A percentile compares a stretch with the other conserved stretches of the same genome.
phyloP scores from a whole-genome alignment of 2,329 filamentous ascomycete genomes.

The Pestalotiopsis sp. region DNA sequence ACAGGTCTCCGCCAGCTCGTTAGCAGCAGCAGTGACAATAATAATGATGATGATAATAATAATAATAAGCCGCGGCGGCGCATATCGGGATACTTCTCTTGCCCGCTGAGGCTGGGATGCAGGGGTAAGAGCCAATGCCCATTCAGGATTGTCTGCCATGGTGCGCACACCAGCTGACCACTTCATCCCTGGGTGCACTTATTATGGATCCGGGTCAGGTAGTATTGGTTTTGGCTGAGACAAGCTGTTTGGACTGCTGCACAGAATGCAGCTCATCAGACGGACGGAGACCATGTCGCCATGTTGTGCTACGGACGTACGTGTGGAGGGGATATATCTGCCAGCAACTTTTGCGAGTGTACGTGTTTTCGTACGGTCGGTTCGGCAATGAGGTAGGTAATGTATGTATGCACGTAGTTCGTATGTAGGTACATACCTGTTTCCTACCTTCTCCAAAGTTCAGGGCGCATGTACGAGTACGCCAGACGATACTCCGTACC shows the following conservation, averaged over 20 bases:
- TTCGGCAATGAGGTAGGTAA: too few relatives aligned
- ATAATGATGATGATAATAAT: background rate
- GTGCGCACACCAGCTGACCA: constrained; percentile 14
- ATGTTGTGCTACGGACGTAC: constrained; percentile 2
- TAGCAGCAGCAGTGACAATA: background rate
- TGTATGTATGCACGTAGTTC: too few relatives aligned
- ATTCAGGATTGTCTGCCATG: background rate
- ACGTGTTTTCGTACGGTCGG: too few relatives aligned
- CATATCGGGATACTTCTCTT: background rate
- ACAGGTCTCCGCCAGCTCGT: background rate
- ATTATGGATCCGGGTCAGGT: background rate
- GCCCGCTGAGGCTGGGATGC: constrained; percentile 9
- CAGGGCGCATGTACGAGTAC: background rate
- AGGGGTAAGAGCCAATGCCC: constrained; percentile 12
- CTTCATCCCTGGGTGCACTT: constrained; percentile 5
- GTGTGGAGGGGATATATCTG: background rate
- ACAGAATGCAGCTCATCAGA: background rate
- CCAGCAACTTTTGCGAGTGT: background rate
- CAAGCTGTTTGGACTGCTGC: background rate
- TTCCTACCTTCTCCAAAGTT: background rate
- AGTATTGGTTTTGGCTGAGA: background rate
- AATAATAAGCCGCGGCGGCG: background rate
- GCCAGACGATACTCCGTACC: background rate
- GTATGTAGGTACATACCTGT: background rate
- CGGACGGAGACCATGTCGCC: background rate